phyloP scores from a whole-genome alignment of 1,284 basidiomycete species.

The Schizophyllum amplum region DNA sequence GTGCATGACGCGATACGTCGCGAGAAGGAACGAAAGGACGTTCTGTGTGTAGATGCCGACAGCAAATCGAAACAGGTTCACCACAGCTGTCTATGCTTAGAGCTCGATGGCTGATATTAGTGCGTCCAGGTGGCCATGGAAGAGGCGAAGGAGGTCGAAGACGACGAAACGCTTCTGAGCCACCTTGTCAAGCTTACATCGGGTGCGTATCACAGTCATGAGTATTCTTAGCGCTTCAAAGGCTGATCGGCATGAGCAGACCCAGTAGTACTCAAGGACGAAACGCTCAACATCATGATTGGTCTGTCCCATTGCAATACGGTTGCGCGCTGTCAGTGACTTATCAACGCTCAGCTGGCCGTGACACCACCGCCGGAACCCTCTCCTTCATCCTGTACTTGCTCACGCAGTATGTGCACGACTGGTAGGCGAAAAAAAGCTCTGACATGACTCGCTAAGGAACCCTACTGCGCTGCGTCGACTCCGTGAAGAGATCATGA shows the following conservation, averaged over 20 bases:
- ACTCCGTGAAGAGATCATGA: slow-evolving; percentile 34
- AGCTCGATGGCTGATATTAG: no score
- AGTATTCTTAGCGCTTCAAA: neutral
- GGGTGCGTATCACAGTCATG: slow-evolving; percentile 17
- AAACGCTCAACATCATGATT: slow-evolving; percentile 11
- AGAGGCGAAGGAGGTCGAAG: slow-evolving; percentile 6
- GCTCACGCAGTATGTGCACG: slow-evolving; percentile 32
- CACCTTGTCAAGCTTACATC: slow-evolving; percentile 23
- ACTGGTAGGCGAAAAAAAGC: slow-evolving; percentile 15
- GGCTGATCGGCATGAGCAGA: neutral
- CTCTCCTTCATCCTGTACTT: slow-evolving; percentile 34
- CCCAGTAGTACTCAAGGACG: slow-evolving; percentile 32
- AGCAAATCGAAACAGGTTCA: slow-evolving; percentile 7
- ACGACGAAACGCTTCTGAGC: slow-evolving; percentile 20
- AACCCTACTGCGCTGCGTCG: slow-evolving; percentile 23
- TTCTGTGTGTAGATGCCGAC: slow-evolving; percentile 4
- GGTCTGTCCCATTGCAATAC: neutral
- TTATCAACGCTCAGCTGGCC: slow-evolving; percentile 2
- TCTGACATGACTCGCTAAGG: neutral
- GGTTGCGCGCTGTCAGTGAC: neutral
- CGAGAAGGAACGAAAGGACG: slow-evolving; percentile 14
- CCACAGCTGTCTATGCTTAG: no score
- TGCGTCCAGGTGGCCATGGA: slow-evolving; percentile 2
- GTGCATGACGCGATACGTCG: slow-evolving; percentile 30
- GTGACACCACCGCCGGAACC: slow-evolving; percentile 24